These are phyloP conservation scores for Violaceomyces palustris DNA, from an alignment of 1,284 basidiomycete species.

Conservation along the genomic window DNA sequence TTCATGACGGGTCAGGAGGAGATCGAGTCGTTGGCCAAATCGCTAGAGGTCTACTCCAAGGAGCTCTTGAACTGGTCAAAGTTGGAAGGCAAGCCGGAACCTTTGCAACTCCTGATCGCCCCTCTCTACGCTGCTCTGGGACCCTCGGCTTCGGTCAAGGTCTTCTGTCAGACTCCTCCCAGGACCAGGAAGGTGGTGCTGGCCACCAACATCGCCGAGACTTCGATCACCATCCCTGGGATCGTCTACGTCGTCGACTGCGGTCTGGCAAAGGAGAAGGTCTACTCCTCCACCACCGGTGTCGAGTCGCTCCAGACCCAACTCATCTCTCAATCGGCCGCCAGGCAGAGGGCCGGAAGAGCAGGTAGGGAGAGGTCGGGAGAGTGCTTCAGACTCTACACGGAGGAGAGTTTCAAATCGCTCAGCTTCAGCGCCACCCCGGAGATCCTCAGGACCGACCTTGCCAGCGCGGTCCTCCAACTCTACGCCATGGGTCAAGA, in stretches of 20 bases:
- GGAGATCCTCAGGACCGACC: constrained; percentile 45
- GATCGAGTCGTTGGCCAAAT: constrained; percentile 70
- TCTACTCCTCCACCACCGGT: constrained; percentile 57
- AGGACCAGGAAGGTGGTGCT: constrained; percentile 82
- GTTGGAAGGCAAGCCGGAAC: constrained; percentile 12
- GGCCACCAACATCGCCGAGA: constrained; percentile 66
- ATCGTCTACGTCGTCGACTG: constrained; percentile 87
- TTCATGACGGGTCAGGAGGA: constrained; percentile 97
- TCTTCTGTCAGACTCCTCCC: constrained; percentile 58
- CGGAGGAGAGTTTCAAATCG: constrained; percentile 21
- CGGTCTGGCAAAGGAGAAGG: constrained; percentile 84
- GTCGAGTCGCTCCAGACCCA: constrained; percentile 42
- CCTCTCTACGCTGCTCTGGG: constrained; percentile 51
- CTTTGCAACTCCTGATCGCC: constrained; percentile 34
- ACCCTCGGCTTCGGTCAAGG: constrained; percentile 31
- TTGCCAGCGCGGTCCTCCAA: constrained; percentile 37
- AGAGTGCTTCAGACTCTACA: constrained; percentile 48
- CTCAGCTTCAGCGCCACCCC: constrained; percentile 26
- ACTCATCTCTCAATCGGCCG: constrained; percentile 42
- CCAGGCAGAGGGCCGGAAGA: constrained; percentile 43
- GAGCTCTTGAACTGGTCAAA: constrained; percentile 37
- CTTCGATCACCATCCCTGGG: constrained; percentile 93
- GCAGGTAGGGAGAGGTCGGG: constrained; percentile 46
- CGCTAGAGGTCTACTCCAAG: constrained; percentile 28
- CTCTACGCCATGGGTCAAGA: constrained; percentile 44